phyloP scores from a whole-genome alignment of 768 basidiomycete species.

The Suillus lakei region DNA sequence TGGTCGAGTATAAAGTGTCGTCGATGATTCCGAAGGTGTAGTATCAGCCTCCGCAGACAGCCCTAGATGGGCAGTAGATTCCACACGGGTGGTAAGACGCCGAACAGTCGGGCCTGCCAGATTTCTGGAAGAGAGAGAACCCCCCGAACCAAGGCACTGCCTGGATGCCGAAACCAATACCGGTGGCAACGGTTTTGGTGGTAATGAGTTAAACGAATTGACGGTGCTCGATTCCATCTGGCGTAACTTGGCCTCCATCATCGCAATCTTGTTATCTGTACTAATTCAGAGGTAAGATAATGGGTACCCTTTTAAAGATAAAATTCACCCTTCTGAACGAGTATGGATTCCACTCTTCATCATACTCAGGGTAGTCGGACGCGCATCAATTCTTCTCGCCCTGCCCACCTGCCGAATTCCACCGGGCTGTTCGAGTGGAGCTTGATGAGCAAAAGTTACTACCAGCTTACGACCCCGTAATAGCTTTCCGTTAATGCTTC shows the following conservation, averaged over 20 bases:
- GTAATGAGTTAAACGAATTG: slow-evolving; percentile 19
- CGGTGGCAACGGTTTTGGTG: slow-evolving; percentile 22
- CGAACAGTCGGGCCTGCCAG: background rate
- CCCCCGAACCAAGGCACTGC: background rate
- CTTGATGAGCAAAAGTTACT: slow-evolving; percentile 93
- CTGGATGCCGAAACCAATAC: background rate
- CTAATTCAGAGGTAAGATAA: slow-evolving; percentile 42
- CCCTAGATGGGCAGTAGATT: no score
- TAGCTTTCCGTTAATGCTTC: slow-evolving; percentile 74
- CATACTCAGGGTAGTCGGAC: slow-evolving; percentile 87
- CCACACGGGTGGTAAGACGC: background rate
- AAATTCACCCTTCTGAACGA: slow-evolving; percentile 48
- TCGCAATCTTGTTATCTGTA: slow-evolving; percentile 88
- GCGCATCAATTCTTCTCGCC: slow-evolving; percentile 57
- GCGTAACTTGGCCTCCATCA: slow-evolving; percentile 93
- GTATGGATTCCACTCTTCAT: slow-evolving; percentile 70
- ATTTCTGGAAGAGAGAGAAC: background rate
- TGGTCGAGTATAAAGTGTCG: background rate
- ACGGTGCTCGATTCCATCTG: slow-evolving; percentile 60
- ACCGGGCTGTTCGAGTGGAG: slow-evolving; percentile 45
- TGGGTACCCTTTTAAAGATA: slow-evolving; percentile 4
- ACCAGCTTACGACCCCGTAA: slow-evolving; percentile 86
- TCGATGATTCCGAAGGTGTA: background rate
- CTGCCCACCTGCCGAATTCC: slow-evolving; percentile 33
- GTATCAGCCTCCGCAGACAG: background rate